Evolutionary conservation across 2,329 filamentous ascomycete species (phyloP).

Genomic region (Epichloe elymi): DNA sequence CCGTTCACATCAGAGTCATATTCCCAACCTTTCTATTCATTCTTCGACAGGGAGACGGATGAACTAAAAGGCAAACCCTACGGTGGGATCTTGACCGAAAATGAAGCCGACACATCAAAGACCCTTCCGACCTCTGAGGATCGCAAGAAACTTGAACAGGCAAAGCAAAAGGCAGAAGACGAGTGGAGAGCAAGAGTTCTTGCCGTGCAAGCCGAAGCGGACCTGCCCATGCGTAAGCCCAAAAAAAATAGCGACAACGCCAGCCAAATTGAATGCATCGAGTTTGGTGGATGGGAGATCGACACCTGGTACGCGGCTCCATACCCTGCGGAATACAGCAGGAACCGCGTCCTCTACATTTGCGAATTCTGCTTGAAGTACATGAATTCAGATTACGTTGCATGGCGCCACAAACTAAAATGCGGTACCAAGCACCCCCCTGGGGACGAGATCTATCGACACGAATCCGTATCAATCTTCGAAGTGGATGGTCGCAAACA

Average conservation of each 20-base stretch:
- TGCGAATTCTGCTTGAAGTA: constrained; percentile 99
- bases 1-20: constrained; percentile 47
- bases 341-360: constrained; percentile 93
- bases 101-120: constrained; percentile 80
- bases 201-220: constrained; percentile 48
- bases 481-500: constrained; percentile 96
- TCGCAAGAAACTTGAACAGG: constrained; percentile 75
- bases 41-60: constrained; percentile 79
- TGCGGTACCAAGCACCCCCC: constrained; percentile 89
- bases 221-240: constrained; percentile 48
- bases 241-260: constrained; percentile 73
- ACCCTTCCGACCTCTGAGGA: constrained; percentile 74
- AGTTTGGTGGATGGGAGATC: constrained; percentile 94
- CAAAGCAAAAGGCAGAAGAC: constrained; percentile 81
- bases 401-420: constrained; percentile 95
- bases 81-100: constrained; percentile 79
- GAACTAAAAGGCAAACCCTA: constrained; percentile 90
- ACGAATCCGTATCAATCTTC: constrained; percentile 84
- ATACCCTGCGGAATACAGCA: constrained; percentile 95
- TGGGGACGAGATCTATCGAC: constrained; percentile 96
- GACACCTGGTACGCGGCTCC: constrained; percentile 98
- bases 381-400: constrained; percentile 98
- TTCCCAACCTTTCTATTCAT: constrained; percentile 72
- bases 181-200: constrained; percentile 64
- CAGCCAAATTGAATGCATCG: constrained; percentile 97